Conservation (phyloP, 495 filamentous ascomycete genomes). For the Penicillium chermesinum region DNA sequence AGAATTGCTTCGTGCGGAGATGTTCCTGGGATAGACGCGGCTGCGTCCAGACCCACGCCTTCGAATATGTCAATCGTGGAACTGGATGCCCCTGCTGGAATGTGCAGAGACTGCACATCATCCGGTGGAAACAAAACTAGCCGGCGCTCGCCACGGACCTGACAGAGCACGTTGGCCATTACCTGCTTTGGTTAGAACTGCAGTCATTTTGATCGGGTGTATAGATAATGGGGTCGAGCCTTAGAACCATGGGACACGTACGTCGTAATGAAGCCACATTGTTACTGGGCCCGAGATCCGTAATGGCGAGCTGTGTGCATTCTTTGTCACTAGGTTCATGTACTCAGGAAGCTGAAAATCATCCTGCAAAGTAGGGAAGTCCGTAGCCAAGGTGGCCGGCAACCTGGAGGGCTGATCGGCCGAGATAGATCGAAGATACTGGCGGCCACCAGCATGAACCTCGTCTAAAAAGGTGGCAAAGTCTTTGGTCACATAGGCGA, state of each 20-base stretch:
- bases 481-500: conserved; percentile 62
- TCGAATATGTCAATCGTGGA: conserved; percentile 68
- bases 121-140: conserved; percentile 72
- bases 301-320: conserved; percentile 74
- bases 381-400: conserved; percentile 59
- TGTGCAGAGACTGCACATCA: conserved; percentile 63
- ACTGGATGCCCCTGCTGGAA: conserved; percentile 74
- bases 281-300: conserved; percentile 75
- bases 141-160: conserved; percentile 52
- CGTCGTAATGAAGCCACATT: conserved; percentile 93
- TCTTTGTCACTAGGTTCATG: conserved; percentile 52
- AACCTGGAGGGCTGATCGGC: conserved; percentile 58
- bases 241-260: conserved; percentile 29
- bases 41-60: conserved; percentile 26
- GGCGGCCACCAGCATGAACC: conserved; percentile 53
- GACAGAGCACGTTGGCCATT: conserved; percentile 86
- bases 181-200: conserved; percentile 47
- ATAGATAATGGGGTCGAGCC: background rate
- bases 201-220: background rate
- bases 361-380: conserved; percentile 63
- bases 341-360: conserved; percentile 69
- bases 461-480: conserved; percentile 66
- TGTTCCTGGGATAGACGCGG: conserved; percentile 45
- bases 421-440: conserved; percentile 76
- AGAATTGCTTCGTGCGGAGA: conserved; percentile 64